These are phyloP conservation scores for Backusella tuberculispora DNA, from an alignment of 192 early-diverging fungal species.

Conservation along the genomic window DNA sequence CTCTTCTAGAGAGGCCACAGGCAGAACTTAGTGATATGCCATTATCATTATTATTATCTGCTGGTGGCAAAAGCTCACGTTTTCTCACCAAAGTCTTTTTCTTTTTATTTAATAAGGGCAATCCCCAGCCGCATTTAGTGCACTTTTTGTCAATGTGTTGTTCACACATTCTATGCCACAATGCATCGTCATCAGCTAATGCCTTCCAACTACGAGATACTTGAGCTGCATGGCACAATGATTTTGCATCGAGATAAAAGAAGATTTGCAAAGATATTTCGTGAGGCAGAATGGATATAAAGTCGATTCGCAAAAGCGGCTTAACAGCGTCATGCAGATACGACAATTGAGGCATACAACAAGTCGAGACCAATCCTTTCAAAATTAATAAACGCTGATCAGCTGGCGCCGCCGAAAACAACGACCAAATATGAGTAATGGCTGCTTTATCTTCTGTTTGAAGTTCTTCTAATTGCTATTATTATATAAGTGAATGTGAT, in stretches of 20 bases:
- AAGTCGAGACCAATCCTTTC: constrained; percentile 77
- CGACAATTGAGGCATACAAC: constrained; percentile 87
- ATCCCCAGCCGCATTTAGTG: constrained; percentile 95
- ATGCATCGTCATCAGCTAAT: constrained; percentile 88
- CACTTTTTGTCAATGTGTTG: constrained; percentile 98
- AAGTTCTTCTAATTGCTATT: constrained; percentile 61
- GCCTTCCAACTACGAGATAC: constrained; percentile 79
- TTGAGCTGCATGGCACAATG: constrained; percentile 90
- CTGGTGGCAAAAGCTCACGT: constrained; percentile 24
- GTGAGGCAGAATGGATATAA: constrained; percentile 71
- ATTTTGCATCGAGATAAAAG: constrained; percentile 89
- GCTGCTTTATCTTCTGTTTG: constrained; percentile 58
- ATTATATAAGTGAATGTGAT: background rate
- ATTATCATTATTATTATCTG: background rate
- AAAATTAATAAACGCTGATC: constrained; percentile 70
- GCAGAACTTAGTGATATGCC: constrained; percentile 22
- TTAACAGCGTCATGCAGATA: constrained; percentile 73
- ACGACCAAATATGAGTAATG: constrained; percentile 72
- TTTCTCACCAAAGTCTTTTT: constrained; percentile 20
- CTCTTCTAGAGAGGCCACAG: constrained; percentile 17
- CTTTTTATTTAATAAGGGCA: constrained; percentile 82
- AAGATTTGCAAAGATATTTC: constrained; percentile 87
- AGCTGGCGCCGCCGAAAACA: constrained; percentile 70
- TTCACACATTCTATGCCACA: constrained; percentile 99
- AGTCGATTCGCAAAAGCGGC: constrained; percentile 81